Conservation (phyloP, 2,329 filamentous ascomycete genomes). For the Cladophialophora chaetospira region DNA sequence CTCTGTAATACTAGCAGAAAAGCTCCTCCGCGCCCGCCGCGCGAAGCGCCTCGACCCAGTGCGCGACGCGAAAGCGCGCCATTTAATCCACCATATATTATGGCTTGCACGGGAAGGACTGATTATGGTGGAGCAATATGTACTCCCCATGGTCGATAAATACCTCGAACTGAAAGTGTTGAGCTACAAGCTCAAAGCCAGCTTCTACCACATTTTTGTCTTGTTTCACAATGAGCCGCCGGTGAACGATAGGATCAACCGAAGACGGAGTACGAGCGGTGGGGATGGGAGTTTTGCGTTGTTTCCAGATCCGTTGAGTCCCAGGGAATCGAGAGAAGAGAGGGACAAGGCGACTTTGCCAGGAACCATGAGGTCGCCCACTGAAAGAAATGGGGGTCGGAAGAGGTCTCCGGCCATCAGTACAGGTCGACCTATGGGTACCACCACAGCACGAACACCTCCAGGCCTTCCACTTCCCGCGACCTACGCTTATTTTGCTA, state of each 20-base stretch:
- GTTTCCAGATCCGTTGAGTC: constrained; percentile 33
- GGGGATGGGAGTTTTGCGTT: constrained; percentile 24
- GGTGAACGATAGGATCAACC: constrained; percentile 57
- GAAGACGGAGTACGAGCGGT: constrained; percentile 20
- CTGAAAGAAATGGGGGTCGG: constrained; percentile 37
- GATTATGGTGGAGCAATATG: constrained; percentile 79
- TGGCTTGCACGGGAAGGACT: constrained; percentile 94
- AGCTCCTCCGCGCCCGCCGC: constrained; percentile 79
- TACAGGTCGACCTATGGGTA: constrained; percentile 60
- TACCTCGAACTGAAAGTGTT: constrained; percentile 85
- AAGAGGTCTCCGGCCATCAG: constrained; percentile 50
- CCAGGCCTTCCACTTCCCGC: constrained; percentile 24
- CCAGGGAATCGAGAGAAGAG: constrained; percentile 16
- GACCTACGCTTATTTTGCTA: constrained; percentile 18
- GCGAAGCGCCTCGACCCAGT: constrained; percentile 78
- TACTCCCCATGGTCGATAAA: constrained; percentile 79
- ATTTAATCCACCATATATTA: constrained; percentile 87
- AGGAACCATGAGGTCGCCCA: constrained; percentile 48
- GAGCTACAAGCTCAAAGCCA: constrained; percentile 86
- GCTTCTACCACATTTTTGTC: constrained; percentile 95
- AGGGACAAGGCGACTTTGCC: constrained; percentile 28
- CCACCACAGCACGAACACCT: constrained; percentile 41
- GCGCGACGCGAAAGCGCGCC: constrained; percentile 69
- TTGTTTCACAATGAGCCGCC: constrained; percentile 90
- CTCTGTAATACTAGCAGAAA: constrained; percentile 81